These are phyloP conservation scores for Ilyonectria robusta DNA, from an alignment of 2,329 filamentous ascomycete genomes.

Conservation along the genomic window DNA sequence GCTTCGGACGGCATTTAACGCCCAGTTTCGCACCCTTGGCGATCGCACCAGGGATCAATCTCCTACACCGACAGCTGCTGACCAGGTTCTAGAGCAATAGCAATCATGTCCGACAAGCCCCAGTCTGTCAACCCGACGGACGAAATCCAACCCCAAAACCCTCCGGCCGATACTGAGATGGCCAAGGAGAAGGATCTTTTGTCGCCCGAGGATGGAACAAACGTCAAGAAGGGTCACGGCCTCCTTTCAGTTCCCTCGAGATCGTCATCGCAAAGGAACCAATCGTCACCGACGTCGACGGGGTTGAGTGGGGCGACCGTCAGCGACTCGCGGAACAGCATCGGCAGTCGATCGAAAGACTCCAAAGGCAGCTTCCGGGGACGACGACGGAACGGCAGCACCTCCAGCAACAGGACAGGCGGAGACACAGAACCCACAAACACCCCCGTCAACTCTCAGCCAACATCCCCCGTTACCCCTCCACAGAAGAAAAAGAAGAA, in stretches of 20 bases:
- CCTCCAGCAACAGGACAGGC: conserved; percentile 74
- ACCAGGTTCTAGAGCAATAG: conserved; percentile 43
- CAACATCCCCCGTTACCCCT: conserved; percentile 65
- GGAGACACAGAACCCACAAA: conserved; percentile 67
- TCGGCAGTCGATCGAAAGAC: conserved; percentile 75
- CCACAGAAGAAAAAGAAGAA: conserved; percentile 70
- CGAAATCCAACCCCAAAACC: conserved; percentile 54
- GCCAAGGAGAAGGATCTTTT: conserved; percentile 60
- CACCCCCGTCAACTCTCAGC: conserved; percentile 65
- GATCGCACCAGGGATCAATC: conserved; percentile 21
- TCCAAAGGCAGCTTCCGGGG: conserved; percentile 76
- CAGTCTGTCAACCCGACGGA: conserved; percentile 44
- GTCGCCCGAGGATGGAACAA: conserved; percentile 58
- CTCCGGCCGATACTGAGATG: conserved; percentile 54
- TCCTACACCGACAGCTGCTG: conserved; percentile 32
- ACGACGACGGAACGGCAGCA: conserved; percentile 76
- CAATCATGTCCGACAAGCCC: conserved; percentile 53
- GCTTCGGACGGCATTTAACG: conserved; percentile 5
- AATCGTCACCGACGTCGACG: conserved; percentile 71
- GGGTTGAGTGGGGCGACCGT: conserved; percentile 73
- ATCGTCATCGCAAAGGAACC: conserved; percentile 72
- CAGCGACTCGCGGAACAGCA: conserved; percentile 73
- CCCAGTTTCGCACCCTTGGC: conserved; percentile 15
- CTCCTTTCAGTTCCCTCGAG: conserved; percentile 73
- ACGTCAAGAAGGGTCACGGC: conserved; percentile 64